These are phyloP conservation scores for Asterionellopsis glacialis DNA, from an alignment of 108 stramenopile species.

Conservation along the genomic window DNA sequence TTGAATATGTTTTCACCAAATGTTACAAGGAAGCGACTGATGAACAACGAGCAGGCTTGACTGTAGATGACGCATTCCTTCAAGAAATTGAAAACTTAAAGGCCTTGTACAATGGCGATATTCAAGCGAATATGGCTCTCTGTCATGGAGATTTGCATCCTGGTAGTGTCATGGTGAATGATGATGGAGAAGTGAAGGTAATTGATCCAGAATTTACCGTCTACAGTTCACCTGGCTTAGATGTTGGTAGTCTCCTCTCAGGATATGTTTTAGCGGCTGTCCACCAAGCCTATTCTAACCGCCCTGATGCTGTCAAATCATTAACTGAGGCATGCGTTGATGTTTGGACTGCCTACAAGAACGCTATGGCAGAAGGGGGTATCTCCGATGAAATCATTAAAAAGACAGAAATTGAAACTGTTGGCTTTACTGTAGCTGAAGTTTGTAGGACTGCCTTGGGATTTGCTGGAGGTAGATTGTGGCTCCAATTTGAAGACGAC, in stretches of 20 bases:
- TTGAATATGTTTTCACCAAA: conserved; percentile 82
- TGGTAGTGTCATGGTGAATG: conserved; percentile 72
- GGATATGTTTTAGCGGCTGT: conserved; percentile 69
- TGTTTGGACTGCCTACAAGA: conserved; percentile 50
- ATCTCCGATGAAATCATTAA: conserved; percentile 34
- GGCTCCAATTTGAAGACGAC: conserved; percentile 78
- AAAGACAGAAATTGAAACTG: conserved; percentile 60
- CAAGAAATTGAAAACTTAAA: conserved; percentile 55
- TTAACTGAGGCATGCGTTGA: conserved; percentile 37
- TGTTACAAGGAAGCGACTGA: conserved; percentile 68
- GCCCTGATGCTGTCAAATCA: conserved; percentile 28
- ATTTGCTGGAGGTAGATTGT: conserved; percentile 67
- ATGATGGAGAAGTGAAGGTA: conserved; percentile 35
- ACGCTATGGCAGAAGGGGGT: conserved; percentile 32
- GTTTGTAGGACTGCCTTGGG: conserved; percentile 73
- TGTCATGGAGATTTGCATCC: conserved; percentile 83
- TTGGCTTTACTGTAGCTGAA: conserved; percentile 74
- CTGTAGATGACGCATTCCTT: conserved; percentile 50
- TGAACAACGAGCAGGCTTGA: conserved; percentile 51
- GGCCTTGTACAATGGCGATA: conserved; percentile 55
- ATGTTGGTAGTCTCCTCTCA: conserved; percentile 74
- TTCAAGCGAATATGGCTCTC: conserved; percentile 33
- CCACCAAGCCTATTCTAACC: conserved; percentile 45
- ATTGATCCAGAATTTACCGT: conserved; percentile 87
- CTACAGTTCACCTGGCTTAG: conserved; percentile 77